A percentile compares a stretch with the other conserved stretches of the same genome.
phyloP scores from a whole-genome alignment of 352 stramenopile species.

The Globisporangium carolinianum region DNA sequence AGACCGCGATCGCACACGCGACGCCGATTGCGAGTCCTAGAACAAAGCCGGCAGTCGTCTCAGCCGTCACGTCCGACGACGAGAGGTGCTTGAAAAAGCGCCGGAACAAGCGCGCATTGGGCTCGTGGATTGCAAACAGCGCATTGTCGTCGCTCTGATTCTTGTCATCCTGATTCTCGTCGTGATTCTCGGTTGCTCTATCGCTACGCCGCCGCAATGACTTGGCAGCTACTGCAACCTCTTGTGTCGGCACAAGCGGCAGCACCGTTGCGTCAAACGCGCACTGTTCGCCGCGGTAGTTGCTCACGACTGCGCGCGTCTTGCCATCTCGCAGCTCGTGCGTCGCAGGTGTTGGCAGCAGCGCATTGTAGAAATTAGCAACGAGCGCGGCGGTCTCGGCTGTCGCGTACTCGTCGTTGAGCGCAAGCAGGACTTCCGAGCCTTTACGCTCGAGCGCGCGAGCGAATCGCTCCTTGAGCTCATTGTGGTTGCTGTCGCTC shows the following conservation, averaged over 20 bases:
- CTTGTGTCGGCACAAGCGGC: neutral
- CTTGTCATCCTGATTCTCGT: neutral
- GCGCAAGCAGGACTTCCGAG: slow-evolving; percentile 51
- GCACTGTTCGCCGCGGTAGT: slow-evolving; percentile 65
- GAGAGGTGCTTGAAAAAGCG: slow-evolving; percentile 20
- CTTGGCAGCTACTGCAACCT: neutral
- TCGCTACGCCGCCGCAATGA: slow-evolving; percentile 19
- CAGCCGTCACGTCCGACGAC: slow-evolving; percentile 24
- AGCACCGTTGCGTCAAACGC: slow-evolving; percentile 30
- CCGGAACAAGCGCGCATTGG: slow-evolving; percentile 3
- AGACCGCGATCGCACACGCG: slow-evolving; percentile 50
- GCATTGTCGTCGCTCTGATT: neutral
- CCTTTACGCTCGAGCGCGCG: slow-evolving; percentile 39
- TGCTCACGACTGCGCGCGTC: slow-evolving; percentile 47
- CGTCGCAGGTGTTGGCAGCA: slow-evolving; percentile 43
- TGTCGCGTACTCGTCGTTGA: slow-evolving; percentile 77
- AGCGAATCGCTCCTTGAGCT: slow-evolving; percentile 23
- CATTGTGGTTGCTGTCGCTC: slow-evolving; percentile 40
- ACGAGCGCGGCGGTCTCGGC: slow-evolving; percentile 47
- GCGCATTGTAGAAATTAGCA: slow-evolving; percentile 43
- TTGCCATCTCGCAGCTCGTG: slow-evolving; percentile 61
- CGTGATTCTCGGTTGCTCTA: neutral
- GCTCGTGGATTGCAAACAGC: slow-evolving; percentile 1
- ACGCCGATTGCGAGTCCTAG: slow-evolving; percentile 39
- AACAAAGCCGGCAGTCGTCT: slow-evolving; percentile 20